These are phyloP conservation scores for Viola odorata DNA, from an alignment of 345 rosid genomes.

Conservation along the genomic window DNA sequence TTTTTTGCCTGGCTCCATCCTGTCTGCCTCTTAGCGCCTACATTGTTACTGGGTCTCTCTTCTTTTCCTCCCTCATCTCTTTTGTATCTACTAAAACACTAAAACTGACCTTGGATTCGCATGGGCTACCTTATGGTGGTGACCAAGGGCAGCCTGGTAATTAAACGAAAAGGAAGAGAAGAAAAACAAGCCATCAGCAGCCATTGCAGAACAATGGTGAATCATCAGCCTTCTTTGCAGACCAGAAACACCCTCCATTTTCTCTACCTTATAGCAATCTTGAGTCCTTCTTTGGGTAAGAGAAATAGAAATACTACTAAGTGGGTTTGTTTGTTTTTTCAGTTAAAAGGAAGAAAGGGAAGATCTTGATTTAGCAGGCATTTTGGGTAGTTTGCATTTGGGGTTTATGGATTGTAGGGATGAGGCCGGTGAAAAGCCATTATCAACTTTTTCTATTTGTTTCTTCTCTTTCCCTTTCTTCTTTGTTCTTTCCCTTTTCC, in stretches of 20 bases:
- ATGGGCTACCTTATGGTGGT: conserved; percentile 9
- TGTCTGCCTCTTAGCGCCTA: conserved; percentile 28
- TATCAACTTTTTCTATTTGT: conserved; percentile 20
- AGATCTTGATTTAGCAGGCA: not conserved
- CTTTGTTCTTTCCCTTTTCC: not conserved
- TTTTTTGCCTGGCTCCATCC: conserved; percentile 28
- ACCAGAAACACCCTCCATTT: too few species aligned
- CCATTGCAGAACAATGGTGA: conserved; percentile 21
- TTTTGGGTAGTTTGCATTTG: not conserved
- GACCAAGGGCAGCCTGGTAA: conserved; percentile 33
- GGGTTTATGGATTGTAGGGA: conserved; percentile 5
- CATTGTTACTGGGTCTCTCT: conserved; percentile 23
- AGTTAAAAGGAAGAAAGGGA: conserved; percentile 17
- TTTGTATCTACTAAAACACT: conserved; percentile 23
- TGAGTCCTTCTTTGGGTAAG: too few species aligned
- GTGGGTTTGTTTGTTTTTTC: not conserved
- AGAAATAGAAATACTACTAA: not conserved
- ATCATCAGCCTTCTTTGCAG: too few species aligned
- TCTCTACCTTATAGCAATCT: too few species aligned
- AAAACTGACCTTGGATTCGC: conserved; percentile 30
- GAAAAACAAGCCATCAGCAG: not conserved
- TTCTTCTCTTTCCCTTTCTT: conserved; percentile 16
- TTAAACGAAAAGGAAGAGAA: conserved; percentile 2
- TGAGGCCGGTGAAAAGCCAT: conserved; percentile 37
- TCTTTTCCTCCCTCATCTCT: not conserved